phyloP scores from a whole-genome alignment of 257 asterid genomes.

The Haberlea rhodopensis region DNA sequence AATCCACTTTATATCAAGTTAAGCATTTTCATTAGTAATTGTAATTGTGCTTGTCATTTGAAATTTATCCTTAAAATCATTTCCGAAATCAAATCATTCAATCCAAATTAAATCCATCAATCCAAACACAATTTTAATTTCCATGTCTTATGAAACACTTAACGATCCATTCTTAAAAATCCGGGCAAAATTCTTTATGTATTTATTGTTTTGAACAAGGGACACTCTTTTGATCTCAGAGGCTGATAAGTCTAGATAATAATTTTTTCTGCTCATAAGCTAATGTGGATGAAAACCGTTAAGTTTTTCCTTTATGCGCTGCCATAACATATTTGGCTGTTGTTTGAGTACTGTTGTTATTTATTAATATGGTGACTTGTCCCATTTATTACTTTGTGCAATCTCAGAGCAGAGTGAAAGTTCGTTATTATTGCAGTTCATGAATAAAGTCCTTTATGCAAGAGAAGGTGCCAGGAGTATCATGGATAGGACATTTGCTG shows the following conservation, averaged over 20 bases:
- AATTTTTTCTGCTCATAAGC: slow-evolving; percentile 6
- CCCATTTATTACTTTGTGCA: slow-evolving; percentile 2
- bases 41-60: too few species aligned
- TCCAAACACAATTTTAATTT: too few species aligned
- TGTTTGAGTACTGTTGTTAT: slow-evolving; percentile 18
- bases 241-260: slow-evolving; percentile 3
- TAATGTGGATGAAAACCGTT: slow-evolving; percentile 4
- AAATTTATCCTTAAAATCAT: too few species aligned
- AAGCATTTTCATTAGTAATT: too few species aligned
- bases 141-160: neutral
- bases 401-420: slow-evolving; percentile 29
- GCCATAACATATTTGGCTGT: slow-evolving; percentile 14
- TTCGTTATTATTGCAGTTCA: slow-evolving; percentile 62
- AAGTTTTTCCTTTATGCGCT: slow-evolving; percentile 16
- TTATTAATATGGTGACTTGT: slow-evolving; percentile 20
- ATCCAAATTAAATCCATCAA: too few species aligned
- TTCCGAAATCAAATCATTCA: too few species aligned
- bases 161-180: neutral
- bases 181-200: neutral
- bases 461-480: slow-evolving; percentile 96
- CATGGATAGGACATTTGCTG: slow-evolving; percentile 88
- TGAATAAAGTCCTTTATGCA: slow-evolving; percentile 98
- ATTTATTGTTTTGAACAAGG: neutral
- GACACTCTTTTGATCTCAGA: slow-evolving; percentile 7
- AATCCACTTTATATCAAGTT: too few species aligned